Conservation (phyloP, 495 filamentous ascomycete species). For the Letharia lupina region DNA sequence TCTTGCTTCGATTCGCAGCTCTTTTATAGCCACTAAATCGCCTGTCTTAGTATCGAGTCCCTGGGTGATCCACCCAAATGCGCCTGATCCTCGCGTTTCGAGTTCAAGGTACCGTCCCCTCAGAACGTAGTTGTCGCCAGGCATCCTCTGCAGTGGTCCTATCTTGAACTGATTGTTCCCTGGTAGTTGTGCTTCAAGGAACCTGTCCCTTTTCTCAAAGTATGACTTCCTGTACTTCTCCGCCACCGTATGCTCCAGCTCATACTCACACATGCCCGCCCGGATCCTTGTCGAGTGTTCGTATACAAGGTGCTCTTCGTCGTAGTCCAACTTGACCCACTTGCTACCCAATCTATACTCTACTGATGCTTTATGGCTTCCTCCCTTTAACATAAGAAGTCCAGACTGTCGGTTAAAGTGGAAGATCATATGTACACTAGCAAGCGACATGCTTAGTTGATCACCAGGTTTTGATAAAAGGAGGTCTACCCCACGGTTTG, state of each 20-base stretch:
- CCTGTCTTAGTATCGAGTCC: conserved; percentile 12
- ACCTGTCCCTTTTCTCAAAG: conserved; percentile 1
- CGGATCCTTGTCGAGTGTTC: conserved; percentile 3
- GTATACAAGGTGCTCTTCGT: conserved; percentile 6
- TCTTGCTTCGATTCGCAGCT: conserved; percentile 6
- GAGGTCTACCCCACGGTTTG: conserved; percentile 12
- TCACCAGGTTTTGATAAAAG: conserved; percentile 10
- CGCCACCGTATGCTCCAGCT: conserved; percentile 6
- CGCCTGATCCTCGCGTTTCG: conserved; percentile 7
- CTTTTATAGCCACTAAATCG: conserved; percentile 4
- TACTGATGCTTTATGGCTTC: neutral
- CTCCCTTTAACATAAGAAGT: conserved; percentile 6
- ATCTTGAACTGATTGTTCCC: neutral
- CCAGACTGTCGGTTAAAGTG: conserved; percentile 8
- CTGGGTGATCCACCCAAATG: conserved; percentile 10
- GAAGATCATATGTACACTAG: conserved; percentile 10
- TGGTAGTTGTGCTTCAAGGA: conserved; percentile 1
- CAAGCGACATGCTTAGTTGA: conserved; percentile 3
- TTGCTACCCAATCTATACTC: conserved; percentile 4
- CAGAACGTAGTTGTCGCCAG: conserved; percentile 7
- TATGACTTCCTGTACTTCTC: conserved; percentile 6
- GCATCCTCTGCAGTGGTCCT: conserved; percentile 10
- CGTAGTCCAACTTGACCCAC: conserved; percentile 4
- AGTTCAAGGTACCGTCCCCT: conserved; percentile 8
- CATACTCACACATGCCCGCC: conserved; percentile 5